Base-by-base conservation (phyloP, 2,329 filamentous ascomycete genomes). In the Coleophoma crateriformis region DNA sequence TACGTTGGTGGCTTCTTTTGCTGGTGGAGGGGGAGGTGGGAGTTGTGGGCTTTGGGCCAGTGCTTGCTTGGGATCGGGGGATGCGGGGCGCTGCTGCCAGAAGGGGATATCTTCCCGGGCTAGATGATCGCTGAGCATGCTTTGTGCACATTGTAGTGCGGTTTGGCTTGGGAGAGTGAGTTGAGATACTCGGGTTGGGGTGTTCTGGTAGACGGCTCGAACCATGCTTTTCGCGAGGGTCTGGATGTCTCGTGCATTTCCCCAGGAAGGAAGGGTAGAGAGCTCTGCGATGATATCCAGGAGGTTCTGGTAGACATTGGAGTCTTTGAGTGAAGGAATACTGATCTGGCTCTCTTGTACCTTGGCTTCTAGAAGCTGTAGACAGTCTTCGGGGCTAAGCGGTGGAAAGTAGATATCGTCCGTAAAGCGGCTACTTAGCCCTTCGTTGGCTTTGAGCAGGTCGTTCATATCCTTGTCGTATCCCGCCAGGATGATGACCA, bases 401-500 rank as follows among this genome's bases (percentile, higher is more conserved):
- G 53, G 19, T 0, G 49, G 46, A 20, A 81, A 82, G 1, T 66
- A 50, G 3, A 82, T 59, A 2, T 71, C 64, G 33, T 81, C 76
- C 0, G 78, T 68, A 54, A 84, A 82, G 2, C 79, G 71, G 54
- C 73, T 78, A 0, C 70, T 74, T 1, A 83, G 62, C 0, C 78
- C 79, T 1, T 72, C 70, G 53, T 83, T 82, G 10, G 68, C 65
- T 0, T 60, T 54, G 62, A 82, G 70, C 0, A 82, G 67, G 0
- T 64, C 61, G 53, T 82, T 76, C 48, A 82, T 81, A 35, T 81
- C 75, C 0, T 68, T 60, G 32, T 79, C 73, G 52, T 82, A 82
- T 0, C 79, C 78, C 1, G 79, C 79, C 4, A 82, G 67, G 39
- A 82, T 79, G 34, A 76, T 67, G n/a, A 82, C 64, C 3, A 82